Conservation (phyloP, 306 rosid genomes). For the Prunus fruticosa region DNA sequence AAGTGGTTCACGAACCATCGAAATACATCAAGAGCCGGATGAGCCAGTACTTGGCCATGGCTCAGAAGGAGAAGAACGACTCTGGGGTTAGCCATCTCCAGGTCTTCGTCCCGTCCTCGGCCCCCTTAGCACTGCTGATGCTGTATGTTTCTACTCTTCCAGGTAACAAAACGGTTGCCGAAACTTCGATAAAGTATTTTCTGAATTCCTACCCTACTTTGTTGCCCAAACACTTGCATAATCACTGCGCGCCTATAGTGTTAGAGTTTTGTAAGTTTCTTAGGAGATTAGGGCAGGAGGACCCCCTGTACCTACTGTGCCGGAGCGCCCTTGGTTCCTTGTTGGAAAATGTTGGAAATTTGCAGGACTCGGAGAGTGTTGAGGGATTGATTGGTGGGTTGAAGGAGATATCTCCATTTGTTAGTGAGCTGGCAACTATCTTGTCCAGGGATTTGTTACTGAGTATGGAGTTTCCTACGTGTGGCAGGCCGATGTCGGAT, state of each 20-base stretch:
- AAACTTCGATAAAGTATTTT: slow-evolving; percentile 40
- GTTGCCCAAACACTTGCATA: slow-evolving; percentile 28
- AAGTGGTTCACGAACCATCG: slow-evolving; percentile 19
- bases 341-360: slow-evolving; percentile 23
- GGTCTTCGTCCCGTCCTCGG: slow-evolving; percentile 49
- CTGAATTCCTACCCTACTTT: slow-evolving; percentile 22
- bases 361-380: slow-evolving; percentile 11
- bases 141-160: slow-evolving; percentile 46
- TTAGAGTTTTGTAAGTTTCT: slow-evolving; percentile 68
- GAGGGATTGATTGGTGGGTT: slow-evolving; percentile 28
- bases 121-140: slow-evolving; percentile 47
- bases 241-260: slow-evolving; percentile 36
- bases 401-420: slow-evolving; percentile 48
- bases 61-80: slow-evolving; percentile 24
- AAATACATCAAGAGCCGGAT: slow-evolving; percentile 35
- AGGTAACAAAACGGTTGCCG: slow-evolving; percentile 45
- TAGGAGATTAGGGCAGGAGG: slow-evolving; percentile 40
- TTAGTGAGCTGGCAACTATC: slow-evolving; percentile 41
- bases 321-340: slow-evolving; percentile 45
- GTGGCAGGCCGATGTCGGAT: slow-evolving; percentile 35
- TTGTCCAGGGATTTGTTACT: slow-evolving; percentile 46
- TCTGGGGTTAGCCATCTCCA: slow-evolving; percentile 47
- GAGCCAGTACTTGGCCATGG: slow-evolving; percentile 24
- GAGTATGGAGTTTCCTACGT: slow-evolving; percentile 40
- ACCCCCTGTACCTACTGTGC: slow-evolving; percentile 49